Evolutionary conservation across 331 rosid species (phyloP), one percentile per base, ranked within the genome.

Genomic region (Quercus phellos): DNA sequence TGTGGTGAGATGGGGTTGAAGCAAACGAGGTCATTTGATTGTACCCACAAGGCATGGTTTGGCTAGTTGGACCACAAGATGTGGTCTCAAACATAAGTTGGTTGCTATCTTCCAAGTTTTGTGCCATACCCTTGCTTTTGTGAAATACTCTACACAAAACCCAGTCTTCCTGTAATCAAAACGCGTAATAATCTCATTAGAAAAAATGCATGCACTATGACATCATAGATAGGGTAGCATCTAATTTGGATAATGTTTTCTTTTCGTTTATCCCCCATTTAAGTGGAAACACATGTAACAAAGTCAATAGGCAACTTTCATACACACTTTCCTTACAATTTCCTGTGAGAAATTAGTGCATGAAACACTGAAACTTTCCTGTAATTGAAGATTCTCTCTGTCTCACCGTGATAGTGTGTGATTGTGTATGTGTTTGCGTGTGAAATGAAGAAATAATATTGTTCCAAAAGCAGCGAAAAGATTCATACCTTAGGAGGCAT

Each of bases 71-170:
- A 34, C 56, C 58, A 77, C 60, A 74, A 29, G 86, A 30, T 53
- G 76, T 72, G 69, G 64, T 66, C 67, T 83, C 92, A 64, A 55
- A 79, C 84, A 72, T 83, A 32, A 74, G 10, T 27, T 84, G 88
- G 51, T 56, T 85, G 78, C 18, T 75, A 77, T 86, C 71, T 11
- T 84, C 92, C 59, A 74, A 34, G 51, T 66, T 35, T 66, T 14
- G 51, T 5, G 10, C 21, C 26, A 34, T 3, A 6, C 51, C 68
- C 73, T 90, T 90, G 75, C 89, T 84, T 77, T 93, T 93, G 88
- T 93, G 84, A 69, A 91, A 91, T 0, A 93, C 98, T 75, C 98
- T 90, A 56, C 98, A 93, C 53, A 93, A 80, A 46, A 93, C 98
- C 98, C 98, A 93, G 82, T 93, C 98, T 71, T 93, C 98, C 98